phyloP scores from a whole-genome alignment of 768 basidiomycete genomes.

The Steccherinum ochraceum region DNA sequence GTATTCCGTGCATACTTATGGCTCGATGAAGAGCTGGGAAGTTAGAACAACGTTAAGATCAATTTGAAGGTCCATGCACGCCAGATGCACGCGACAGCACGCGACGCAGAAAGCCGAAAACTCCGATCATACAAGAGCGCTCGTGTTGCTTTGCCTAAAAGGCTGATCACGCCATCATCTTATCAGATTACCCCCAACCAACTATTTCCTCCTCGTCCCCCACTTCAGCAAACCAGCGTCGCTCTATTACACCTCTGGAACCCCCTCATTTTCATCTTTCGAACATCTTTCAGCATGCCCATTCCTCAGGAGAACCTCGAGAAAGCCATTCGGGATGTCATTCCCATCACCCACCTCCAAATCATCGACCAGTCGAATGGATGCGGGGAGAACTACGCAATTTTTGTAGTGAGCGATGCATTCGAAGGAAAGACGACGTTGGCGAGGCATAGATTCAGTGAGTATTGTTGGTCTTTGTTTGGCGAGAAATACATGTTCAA shows the following conservation, averaged over 20 bases:
- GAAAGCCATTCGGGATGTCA: conserved; percentile 51
- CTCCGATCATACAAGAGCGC: too few relatives aligned
- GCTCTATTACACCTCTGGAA: not conserved
- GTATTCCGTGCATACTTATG: too few relatives aligned
- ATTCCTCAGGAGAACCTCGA: conserved; percentile 52
- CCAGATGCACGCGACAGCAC: too few relatives aligned
- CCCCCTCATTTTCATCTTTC: too few relatives aligned
- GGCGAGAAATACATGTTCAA: not conserved
- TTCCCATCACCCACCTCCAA: conserved; percentile 62
- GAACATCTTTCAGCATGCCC: conserved; percentile 52
- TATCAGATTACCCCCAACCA: not conserved
- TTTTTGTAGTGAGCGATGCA: conserved; percentile 71
- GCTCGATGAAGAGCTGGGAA: too few relatives aligned
- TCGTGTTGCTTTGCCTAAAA: not conserved
- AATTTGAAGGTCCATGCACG: too few relatives aligned
- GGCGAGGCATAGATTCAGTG: conserved; percentile 67
- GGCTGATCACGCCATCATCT: not conserved
- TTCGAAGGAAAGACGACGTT: conserved; percentile 81
- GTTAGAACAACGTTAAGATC: too few relatives aligned
- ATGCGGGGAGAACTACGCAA: conserved; percentile 73
- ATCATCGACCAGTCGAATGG: conserved; percentile 75
- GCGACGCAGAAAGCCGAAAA: too few relatives aligned
- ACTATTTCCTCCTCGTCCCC: not conserved
- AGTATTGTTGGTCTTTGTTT: conserved; percentile 13
- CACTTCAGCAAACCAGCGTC: not conserved